phyloP scores from a whole-genome alignment of 1,284 basidiomycete genomes.

The Papiliotrema fonsecae region DNA sequence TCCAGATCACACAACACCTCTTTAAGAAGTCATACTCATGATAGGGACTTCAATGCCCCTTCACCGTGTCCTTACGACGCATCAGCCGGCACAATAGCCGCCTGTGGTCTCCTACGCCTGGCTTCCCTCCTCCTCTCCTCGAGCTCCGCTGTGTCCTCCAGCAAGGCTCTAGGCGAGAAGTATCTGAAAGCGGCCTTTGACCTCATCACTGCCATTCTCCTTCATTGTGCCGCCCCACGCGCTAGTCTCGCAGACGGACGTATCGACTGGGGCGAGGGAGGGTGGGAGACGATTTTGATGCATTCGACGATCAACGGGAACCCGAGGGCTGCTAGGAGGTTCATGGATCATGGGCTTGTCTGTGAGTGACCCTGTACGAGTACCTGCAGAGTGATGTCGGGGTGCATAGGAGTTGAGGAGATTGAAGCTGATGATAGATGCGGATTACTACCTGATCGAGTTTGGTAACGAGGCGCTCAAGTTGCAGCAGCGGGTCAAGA shows the following conservation, averaged over 20 bases:
- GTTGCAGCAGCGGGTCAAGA: too few species aligned
- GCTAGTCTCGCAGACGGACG: slow-evolving; percentile 20
- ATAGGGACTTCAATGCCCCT: too few species aligned
- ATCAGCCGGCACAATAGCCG: too few species aligned
- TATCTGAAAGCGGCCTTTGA: too few species aligned
- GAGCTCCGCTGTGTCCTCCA: too few species aligned
- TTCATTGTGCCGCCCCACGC: slow-evolving; percentile 18
- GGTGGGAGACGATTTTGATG: slow-evolving; percentile 35
- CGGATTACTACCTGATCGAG: slow-evolving; percentile 37
- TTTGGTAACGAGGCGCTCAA: slow-evolving; percentile 38
- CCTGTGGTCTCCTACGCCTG: too few species aligned
- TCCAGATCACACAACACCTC: slow-evolving; percentile 23
- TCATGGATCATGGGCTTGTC: slow-evolving; percentile 35
- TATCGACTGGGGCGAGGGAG: slow-evolving; percentile 32
- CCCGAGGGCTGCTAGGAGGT: slow-evolving; percentile 11
- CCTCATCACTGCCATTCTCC: slow-evolving; percentile 18
- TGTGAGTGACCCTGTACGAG: slow-evolving; percentile 19
- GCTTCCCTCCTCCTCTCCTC: too few species aligned
- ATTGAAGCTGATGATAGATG: slow-evolving; percentile 17
- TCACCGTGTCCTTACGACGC: too few species aligned
- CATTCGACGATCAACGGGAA: slow-evolving; percentile 40
- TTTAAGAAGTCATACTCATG: too few species aligned
- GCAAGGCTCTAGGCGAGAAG: too few species aligned
- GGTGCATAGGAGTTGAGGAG: neutral
- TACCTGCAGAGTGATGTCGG: neutral